These are phyloP conservation scores for Zygotorulaspora danielsina DNA, from an alignment of 805 yeast species.

Conservation along the genomic window DNA sequence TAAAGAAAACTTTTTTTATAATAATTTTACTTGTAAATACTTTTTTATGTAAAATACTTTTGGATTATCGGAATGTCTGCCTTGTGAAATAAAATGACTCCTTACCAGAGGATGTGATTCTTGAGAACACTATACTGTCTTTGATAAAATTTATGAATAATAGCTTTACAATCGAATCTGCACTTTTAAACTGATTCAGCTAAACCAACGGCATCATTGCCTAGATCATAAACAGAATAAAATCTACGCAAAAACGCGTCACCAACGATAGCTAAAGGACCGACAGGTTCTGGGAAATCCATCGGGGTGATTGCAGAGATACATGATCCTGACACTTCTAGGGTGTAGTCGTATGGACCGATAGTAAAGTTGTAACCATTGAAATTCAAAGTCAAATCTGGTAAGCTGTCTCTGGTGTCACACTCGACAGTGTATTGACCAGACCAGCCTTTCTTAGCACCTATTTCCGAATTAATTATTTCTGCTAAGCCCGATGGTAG, in stretches of 20 bases:
- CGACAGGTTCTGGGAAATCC: constrained; percentile 97
- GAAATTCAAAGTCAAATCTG: constrained; percentile 87
- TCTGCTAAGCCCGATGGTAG: constrained; percentile 95
- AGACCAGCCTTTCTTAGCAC: constrained; percentile 95
- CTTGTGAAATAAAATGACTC: not conserved
- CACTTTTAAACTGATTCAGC: constrained; percentile 59
- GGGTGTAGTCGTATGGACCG: constrained; percentile 83
- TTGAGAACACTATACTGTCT: not conserved
- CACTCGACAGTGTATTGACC: constrained; percentile 96
- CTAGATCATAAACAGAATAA: constrained; percentile 91
- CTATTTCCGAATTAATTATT: constrained; percentile 89
- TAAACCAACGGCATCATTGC: constrained; percentile 89
- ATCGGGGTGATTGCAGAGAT: constrained; percentile 94
- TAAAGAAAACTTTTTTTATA: not conserved
- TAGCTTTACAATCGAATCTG: not conserved
- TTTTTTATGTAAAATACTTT: no score
- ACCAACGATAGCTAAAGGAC: constrained; percentile 93
- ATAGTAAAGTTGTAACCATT: constrained; percentile 90
- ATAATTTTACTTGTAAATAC: not conserved
- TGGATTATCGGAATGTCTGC: no score
- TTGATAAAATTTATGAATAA: not conserved
- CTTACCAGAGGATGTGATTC: not conserved
- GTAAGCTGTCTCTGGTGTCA: constrained; percentile 74
- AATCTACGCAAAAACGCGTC: constrained; percentile 95
- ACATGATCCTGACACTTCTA: constrained; percentile 93